Base-by-base conservation (phyloP, 768 basidiomycete species). In the Mycena olivaceomarginata region DNA sequence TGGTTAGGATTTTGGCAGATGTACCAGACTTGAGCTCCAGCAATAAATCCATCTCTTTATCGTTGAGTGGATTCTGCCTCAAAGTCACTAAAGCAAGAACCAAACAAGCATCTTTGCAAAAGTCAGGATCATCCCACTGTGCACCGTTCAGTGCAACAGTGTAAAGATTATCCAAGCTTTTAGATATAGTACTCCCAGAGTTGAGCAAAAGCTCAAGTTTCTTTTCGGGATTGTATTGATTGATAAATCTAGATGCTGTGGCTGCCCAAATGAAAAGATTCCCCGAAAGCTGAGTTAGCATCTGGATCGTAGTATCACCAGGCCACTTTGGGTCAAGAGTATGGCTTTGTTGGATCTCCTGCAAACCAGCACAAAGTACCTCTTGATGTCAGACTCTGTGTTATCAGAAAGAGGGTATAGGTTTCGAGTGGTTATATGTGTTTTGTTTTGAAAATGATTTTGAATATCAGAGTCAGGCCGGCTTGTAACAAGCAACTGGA, bases 201-300 rank as follows among this genome's bases (percentile, higher is more conserved):
- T 31, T 39, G 13, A 60, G 13, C 59, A 60, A 37, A 60, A 15
- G 7, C 12, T 65, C 41, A 9, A 65, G 20, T 25, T 25, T 65
- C 11, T 45, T 22, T 15, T 65, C 8, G 46, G 63, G 63, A 5
- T 43, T 22, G n/a, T 45, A 65, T n/a, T 15, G 8, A 43, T 45
- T 22, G 43, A 65, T 45, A 22, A 65, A 45, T 11, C 12, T 65
- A 43, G 7, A 22, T 45, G 63, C 63, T 63, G 62, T 63, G 13
- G 62, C 37, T 40, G 62, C 62, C 62, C 62, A 63, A n/a, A 63
- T 63, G 39, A 63, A 63, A 63, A 63, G 62, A 40, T n/a, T n/a
- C 7, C 40, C 62, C 1, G 62, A 40, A 18, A 57, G 56, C 20
- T 40, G 39, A 40, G 40, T 41, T 40, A 41, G 15, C 39, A 20